Evolutionary conservation across 352 stramenopile species (phyloP), one percentile per base, ranked within the genome.

Genomic region (Phytopythium montanum): DNA sequence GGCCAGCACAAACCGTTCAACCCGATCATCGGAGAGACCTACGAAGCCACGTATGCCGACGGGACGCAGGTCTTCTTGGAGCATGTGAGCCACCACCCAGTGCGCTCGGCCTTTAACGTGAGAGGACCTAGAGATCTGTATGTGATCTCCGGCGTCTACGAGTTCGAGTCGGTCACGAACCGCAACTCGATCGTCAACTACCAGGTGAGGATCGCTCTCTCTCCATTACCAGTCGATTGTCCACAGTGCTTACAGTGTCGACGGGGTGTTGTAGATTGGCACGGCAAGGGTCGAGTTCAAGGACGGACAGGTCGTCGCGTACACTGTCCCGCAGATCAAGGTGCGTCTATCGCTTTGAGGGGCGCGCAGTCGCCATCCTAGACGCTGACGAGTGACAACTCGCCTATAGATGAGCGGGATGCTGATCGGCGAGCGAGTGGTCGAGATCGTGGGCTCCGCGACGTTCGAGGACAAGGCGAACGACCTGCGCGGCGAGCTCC

Each of bases 1-100:
- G 77, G 79, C 7, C 81, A 90, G 57, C 67, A 85, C 52, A 93
- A 93, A 58, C 84, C 84, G 5, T 93, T 93, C 65, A 93, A 90
- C 57, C 84, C 84, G 39, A 90, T 93, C 31, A 38, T 93, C 31
- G 84, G 81, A 18, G 84, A 93, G 63, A 93, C 84, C 7, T 90
- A 91, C 62, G 64, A 94, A 34, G 78, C 84, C 7, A 77, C 70
- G n/a, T 84, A 87, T 58, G 49, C 77, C n/a, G 83, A 93, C 55
- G 79, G 81, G 45, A 81, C 83, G 23, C 65, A 77, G 14, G 63
- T 93, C n/a, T 82, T 78, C 53, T 56, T 90, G 42, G 83, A 93
- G 62, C 83, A 93, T 59, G 72, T 89, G 12, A 73, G 72, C 34
- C 83, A 93, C 64, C 83, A 93, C 56, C 83, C 83, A 0, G 75